Percentiles rank a stretch among this genome's conserved stretches.
These are phyloP conservation scores for Alternaria atra DNA, from an alignment of 2,329 filamentous ascomycete species.

Conservation along the genomic window DNA sequence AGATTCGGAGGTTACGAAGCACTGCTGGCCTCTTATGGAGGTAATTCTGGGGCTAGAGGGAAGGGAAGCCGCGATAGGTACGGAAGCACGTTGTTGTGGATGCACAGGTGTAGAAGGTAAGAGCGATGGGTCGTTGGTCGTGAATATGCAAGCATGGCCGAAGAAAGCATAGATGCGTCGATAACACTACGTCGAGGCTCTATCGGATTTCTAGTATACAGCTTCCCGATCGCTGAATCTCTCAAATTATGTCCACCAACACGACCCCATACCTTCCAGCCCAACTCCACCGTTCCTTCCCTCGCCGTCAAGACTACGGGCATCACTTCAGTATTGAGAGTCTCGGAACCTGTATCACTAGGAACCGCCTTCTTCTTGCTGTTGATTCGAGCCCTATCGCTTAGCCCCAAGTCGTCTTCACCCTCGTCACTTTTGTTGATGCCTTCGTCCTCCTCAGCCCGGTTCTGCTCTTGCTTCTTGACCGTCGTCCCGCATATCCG, in stretches of 20 bases:
- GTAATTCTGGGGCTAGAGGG: not conserved
- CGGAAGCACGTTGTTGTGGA: not conserved
- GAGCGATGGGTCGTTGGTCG: not conserved
- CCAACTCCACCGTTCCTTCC: slow-evolving; percentile 7
- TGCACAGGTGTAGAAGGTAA: not conserved
- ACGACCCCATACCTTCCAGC: not conserved
- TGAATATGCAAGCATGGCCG: not conserved
- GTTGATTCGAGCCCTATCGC: not conserved
- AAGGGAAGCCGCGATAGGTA: not conserved
- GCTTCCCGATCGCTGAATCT: not conserved
- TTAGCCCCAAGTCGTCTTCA: not conserved
- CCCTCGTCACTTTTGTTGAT: not conserved
- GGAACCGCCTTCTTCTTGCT: not conserved
- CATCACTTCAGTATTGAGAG: not conserved
- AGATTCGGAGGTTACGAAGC: not conserved
- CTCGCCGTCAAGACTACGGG: slow-evolving; percentile 7
- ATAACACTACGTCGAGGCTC: not conserved
- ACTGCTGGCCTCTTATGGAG: slow-evolving; percentile 1
- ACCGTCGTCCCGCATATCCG: not conserved
- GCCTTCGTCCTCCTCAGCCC: not conserved
- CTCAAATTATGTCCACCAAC: not conserved
- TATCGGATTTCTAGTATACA: not conserved
- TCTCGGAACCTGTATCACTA: not conserved
- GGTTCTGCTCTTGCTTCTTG: not conserved
- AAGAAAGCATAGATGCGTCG: not conserved